Evolutionary conservation across 495 filamentous ascomycete genomes (phyloP).

Genomic region (Annulohypoxylon moriforme): DNA sequence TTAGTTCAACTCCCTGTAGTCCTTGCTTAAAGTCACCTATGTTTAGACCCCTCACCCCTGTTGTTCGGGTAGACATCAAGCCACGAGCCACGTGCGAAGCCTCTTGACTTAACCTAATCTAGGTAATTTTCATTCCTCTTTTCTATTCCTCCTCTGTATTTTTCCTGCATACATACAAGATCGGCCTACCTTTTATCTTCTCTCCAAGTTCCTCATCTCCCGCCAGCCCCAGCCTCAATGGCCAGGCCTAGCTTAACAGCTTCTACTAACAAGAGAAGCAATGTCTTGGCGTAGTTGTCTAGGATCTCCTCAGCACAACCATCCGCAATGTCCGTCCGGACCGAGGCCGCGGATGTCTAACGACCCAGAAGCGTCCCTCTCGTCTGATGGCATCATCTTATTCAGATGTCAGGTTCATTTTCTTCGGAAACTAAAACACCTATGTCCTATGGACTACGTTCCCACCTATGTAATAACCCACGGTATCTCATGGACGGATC

Average conservation of each 20-base stretch:
- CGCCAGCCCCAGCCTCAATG: background rate
- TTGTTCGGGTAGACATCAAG: no score
- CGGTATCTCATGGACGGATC: background rate
- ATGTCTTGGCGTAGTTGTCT: background rate
- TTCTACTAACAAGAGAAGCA: background rate
- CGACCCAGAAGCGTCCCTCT: background rate
- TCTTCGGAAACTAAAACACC: background rate
- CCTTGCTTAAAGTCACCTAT: background rate
- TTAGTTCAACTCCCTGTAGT: background rate
- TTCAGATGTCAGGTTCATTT: background rate
- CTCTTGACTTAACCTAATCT: background rate
- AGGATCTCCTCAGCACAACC: background rate
- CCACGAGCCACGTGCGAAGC: slow-evolving; percentile 1
- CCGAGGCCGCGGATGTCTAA: background rate
- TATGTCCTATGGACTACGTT: no score
- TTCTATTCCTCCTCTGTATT: background rate
- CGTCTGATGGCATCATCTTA: background rate
- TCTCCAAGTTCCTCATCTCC: background rate
- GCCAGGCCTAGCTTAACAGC: background rate
- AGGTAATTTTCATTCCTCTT: background rate
- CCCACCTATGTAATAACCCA: background rate
- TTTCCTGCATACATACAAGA: background rate
- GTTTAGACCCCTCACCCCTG: background rate
- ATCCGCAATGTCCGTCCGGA: background rate
- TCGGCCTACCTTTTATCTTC: background rate